Conservation (phyloP, 768 basidiomycete species). For the Clitopilus hobsonii region DNA sequence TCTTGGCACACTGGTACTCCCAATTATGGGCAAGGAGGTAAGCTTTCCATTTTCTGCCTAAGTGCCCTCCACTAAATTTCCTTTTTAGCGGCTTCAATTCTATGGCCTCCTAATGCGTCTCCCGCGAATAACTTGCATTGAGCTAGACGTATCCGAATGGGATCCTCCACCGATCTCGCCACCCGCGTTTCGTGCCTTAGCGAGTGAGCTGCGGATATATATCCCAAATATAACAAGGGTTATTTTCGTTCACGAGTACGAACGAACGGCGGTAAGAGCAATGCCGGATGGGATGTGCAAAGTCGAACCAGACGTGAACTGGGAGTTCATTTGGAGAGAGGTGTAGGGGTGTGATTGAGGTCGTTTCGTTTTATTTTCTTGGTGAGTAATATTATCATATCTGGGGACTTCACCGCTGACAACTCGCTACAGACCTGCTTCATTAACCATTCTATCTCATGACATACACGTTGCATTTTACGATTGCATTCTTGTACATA, state of each 20-base stretch:
- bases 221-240: constrained; percentile 45
- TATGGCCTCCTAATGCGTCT: constrained; percentile 57
- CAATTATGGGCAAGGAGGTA: constrained; percentile 52
- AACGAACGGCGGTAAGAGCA: constrained; percentile 43
- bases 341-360: constrained; percentile 8
- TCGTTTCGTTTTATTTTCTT: background rate
- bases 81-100: constrained; percentile 49
- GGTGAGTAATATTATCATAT: too few species aligned
- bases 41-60: constrained; percentile 6
- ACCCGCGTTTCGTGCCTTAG: constrained; percentile 52
- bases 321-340: constrained; percentile 30
- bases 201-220: constrained; percentile 58
- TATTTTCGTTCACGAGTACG: constrained; percentile 62
- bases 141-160: constrained; percentile 66
- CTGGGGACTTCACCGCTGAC: too few species aligned
- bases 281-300: constrained; percentile 28
- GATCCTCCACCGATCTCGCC: constrained; percentile 48
- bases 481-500: background rate
- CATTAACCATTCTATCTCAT: too few species aligned
- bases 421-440: too few species aligned
- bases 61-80: background rate
- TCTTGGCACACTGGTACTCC: constrained; percentile 61
- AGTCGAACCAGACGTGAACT: constrained; percentile 23
- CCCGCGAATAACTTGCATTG: constrained; percentile 45
- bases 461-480: background rate